Percentiles rank a stretch among this genome's conserved stretches.
phyloP scores from a whole-genome alignment of 2,329 filamentous ascomycete species.

The Diaporthe citri region DNA sequence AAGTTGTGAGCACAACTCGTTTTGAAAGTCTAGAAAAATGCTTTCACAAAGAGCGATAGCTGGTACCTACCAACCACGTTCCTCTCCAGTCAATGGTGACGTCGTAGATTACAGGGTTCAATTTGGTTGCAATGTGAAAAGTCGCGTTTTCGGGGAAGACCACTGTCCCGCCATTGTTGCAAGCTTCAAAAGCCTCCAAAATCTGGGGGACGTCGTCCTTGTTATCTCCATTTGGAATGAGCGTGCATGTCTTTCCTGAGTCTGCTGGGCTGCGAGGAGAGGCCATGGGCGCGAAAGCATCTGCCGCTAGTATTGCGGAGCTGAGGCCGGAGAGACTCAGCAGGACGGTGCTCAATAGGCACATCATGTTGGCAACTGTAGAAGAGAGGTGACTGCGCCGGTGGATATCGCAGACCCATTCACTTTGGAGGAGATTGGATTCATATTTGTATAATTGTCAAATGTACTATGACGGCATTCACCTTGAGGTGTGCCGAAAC shows the following conservation, averaged over 20 bases:
- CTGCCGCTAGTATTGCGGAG: not conserved
- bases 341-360: constrained; percentile 4
- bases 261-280: constrained; percentile 38
- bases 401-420: not conserved
- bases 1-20: constrained; percentile 15
- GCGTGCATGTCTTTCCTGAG: constrained; percentile 43
- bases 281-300: constrained; percentile 2
- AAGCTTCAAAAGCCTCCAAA: constrained; percentile 45
- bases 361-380: constrained; percentile 17
- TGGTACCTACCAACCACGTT: constrained; percentile 57
- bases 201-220: constrained; percentile 47
- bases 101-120: constrained; percentile 63
- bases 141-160: constrained; percentile 62
- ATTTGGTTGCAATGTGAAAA: constrained; percentile 63
- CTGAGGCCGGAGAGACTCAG: constrained; percentile 27
- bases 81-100: constrained; percentile 66
- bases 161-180: constrained; percentile 52
- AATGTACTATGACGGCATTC: constrained; percentile 9
- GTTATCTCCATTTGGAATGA: constrained; percentile 41
- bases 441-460: not conserved
- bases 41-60: not conserved
- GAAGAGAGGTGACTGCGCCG: not conserved
- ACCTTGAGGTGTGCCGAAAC: not conserved
- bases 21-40: not conserved
- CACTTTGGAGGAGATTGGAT: not conserved